Conservation (phyloP, 441 rosid genomes). For the Populus hybrid region DNA sequence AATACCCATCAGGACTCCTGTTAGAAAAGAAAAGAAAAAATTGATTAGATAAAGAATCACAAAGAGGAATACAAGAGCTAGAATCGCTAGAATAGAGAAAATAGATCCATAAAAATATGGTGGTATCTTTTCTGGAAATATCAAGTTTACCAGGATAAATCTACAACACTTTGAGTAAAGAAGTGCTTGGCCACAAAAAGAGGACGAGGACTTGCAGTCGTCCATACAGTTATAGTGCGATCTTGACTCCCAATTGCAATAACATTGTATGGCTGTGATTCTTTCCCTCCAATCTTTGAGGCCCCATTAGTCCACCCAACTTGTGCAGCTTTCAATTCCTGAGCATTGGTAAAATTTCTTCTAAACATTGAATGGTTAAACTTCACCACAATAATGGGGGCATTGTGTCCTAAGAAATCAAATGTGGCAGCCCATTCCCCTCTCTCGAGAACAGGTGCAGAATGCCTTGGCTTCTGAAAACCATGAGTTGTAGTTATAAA, state of each 20-base stretch:
- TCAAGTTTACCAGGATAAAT: slow-evolving; percentile 79
- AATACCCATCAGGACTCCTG: slow-evolving; percentile 99
- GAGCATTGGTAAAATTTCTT: slow-evolving; percentile 43
- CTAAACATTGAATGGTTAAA: slow-evolving; percentile 94
- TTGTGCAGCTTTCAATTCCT: slow-evolving; percentile 51
- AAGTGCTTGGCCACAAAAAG: slow-evolving; percentile 97
- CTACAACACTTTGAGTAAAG: slow-evolving; percentile 95
- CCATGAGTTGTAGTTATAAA: slow-evolving; percentile 97
- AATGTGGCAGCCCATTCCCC: slow-evolving; percentile 98
- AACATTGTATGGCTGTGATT: slow-evolving; percentile 79
- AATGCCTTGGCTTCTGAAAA: slow-evolving; percentile 98
- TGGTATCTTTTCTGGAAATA: slow-evolving; percentile 8
- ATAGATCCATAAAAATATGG: background rate
- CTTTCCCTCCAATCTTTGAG: slow-evolving; percentile 74
- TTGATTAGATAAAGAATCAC: slow-evolving; percentile 8
- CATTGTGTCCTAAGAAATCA: slow-evolving; percentile 97
- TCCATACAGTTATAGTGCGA: slow-evolving; percentile 98
- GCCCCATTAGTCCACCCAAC: slow-evolving; percentile 92
- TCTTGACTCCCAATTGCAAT: slow-evolving; percentile 99
- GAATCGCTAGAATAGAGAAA: background rate
- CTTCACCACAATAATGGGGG: slow-evolving; percentile 90
- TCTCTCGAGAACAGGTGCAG: slow-evolving; percentile 97
- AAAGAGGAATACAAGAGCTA: background rate
- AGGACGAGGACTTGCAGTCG: slow-evolving; percentile 94
- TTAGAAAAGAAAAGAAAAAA: slow-evolving; percentile 1